Base-by-base conservation (phyloP, 73 alveolate species). In the Effrenium voratum region DNA sequence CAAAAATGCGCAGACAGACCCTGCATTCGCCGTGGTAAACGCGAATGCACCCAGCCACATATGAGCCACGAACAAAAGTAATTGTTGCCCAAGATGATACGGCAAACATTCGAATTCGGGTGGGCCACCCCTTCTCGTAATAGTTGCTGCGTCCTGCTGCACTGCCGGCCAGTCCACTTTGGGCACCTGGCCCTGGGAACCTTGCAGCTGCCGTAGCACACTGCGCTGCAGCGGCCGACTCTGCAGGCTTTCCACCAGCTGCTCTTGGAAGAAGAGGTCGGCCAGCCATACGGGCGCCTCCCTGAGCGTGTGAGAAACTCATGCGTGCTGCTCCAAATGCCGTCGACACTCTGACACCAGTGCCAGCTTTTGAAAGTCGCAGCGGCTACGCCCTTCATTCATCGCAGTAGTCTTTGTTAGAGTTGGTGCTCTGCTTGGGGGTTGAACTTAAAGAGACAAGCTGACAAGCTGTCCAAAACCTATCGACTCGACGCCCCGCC, bases 201-300 rank as follows among this genome's bases (percentile, higher is more conserved):
- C 57, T 38, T 66, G 95, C 47, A 87, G 95, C 70, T 87, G 24
- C 43, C 95, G 95, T 38, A 43, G 95, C 84, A 87, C 84, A 68
- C 41, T 41, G 68, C 95, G 95, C 30, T 63, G 84, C 50, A 87
- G 6, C 72, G 95, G 50, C n/a, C 45, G 68, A 70, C 84, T 63
- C 68, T 66, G 55, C 45, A 87, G 84, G 59, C 84, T 49, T 32
- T 87, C 95, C 40, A 63, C 84, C 52, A 87, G 24, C 16, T 87
- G 95, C 50, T 87, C 95, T n/a, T 87, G 95, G 84, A 87, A 87
- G 68, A 90, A 70, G 45, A 90, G 97, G 59, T 68, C 97, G 0
- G 97, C 97, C 73, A 90, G 34, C n/a, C 55, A 32, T 16, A 87
- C 94, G 4, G 79, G 94, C 3, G 94, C 94, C 1, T 80, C 94